A percentile compares a stretch with the other conserved stretches of the same genome.
phyloP scores from a whole-genome alignment of 805 yeast genomes.

The Metschnikowia chrysomelidarum region DNA sequence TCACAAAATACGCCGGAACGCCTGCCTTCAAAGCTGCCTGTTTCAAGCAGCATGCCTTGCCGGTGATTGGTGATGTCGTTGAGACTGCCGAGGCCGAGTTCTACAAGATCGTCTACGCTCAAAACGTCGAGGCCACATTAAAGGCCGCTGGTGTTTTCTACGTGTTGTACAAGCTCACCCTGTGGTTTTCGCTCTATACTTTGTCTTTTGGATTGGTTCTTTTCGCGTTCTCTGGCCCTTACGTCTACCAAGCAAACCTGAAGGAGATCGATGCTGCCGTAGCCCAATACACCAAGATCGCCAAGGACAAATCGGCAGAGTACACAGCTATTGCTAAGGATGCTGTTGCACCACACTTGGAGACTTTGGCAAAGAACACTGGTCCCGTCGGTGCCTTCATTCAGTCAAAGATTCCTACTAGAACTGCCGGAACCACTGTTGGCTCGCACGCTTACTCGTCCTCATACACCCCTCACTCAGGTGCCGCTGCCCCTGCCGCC shows the following conservation, averaged over 20 bases:
- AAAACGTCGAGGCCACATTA: conserved; percentile 68
- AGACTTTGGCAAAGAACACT: conserved; percentile 54
- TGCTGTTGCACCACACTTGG: conserved; percentile 55
- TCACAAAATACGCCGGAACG: conserved; percentile 73
- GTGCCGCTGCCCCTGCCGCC: conserved; percentile 10
- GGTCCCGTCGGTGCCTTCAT: conserved; percentile 67
- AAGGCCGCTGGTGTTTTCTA: conserved; percentile 69
- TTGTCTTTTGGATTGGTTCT: conserved; percentile 57
- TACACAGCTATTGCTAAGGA: conserved; percentile 35
- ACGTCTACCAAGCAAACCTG: conserved; percentile 69
- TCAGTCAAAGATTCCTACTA: conserved; percentile 54
- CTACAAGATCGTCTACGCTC: conserved; percentile 62
- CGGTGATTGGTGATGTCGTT: conserved; percentile 42
- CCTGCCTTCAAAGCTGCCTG: conserved; percentile 34
- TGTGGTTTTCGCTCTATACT: conserved; percentile 71
- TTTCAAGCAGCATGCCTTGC: conserved; percentile 39
- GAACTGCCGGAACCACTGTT: conserved; percentile 74
- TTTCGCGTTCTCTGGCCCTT: conserved; percentile 71
- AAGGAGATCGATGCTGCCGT: conserved; percentile 70
- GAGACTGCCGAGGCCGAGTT: conserved; percentile 51
- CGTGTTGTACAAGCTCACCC: conserved; percentile 67
- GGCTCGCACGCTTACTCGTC: conserved; percentile 30
- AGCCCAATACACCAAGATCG: conserved; percentile 41
- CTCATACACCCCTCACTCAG: conserved; percentile 7
- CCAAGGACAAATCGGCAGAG: conserved; percentile 51